A percentile compares a stretch with the other conserved stretches of the same genome.
These are phyloP conservation scores for Eimeria maxima DNA, from an alignment of 169 alveolate genomes.

Conservation along the genomic window DNA sequence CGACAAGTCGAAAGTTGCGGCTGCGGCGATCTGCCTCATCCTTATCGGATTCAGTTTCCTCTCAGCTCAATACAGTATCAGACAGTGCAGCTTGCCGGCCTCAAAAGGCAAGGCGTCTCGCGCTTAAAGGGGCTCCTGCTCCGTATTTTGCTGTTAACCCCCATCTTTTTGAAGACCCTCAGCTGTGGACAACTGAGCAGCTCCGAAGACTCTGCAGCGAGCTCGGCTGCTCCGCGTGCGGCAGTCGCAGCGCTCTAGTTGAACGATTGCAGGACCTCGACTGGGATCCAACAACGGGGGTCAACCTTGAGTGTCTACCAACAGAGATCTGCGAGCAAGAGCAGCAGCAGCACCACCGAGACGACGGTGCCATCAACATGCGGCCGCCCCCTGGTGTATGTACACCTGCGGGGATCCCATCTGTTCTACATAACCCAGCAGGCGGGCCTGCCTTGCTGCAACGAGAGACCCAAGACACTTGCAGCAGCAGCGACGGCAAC, in stretches of 20 bases:
- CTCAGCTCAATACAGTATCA: background rate
- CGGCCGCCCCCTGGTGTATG: background rate
- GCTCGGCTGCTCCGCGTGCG: background rate
- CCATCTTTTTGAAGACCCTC: constrained; percentile 53
- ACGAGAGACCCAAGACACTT: background rate
- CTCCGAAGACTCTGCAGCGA: constrained; percentile 51
- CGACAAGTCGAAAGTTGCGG: background rate
- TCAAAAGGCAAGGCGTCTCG: background rate
- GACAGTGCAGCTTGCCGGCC: background rate
- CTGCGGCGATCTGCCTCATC: background rate
- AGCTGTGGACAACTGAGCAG: constrained; percentile 17
- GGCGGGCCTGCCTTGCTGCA: background rate
- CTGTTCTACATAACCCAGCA: background rate
- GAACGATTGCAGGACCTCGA: background rate
- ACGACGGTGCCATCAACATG: background rate
- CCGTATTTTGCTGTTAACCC: constrained; percentile 47
- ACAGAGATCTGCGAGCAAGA: background rate
- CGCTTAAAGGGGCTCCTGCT: constrained; percentile 16
- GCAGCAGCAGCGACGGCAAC: too few relatives aligned
- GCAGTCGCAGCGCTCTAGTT: constrained; percentile 13
- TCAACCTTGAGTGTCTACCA: background rate
- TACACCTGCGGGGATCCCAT: background rate
- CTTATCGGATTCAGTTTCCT: background rate
- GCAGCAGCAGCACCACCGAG: background rate
- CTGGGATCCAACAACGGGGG: background rate